Conservation (phyloP, 208 protist genomes). For the Crithidia thermophila region DNA sequence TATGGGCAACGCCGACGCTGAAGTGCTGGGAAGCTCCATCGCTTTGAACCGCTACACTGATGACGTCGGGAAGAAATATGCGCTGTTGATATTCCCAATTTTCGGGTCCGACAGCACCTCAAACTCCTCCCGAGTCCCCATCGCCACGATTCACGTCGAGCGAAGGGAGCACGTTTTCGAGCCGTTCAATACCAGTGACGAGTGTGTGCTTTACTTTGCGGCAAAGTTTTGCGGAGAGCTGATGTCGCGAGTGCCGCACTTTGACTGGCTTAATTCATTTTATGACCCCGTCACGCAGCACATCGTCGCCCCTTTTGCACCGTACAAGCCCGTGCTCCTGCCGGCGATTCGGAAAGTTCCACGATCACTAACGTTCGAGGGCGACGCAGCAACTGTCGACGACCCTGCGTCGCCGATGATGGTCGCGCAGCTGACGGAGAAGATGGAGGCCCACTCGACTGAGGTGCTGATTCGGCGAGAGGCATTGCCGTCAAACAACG, state of each 20-base stretch:
- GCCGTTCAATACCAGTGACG: conserved; percentile 67
- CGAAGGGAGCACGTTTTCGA: conserved; percentile 52
- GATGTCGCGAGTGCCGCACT: conserved; percentile 69
- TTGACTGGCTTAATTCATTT: conserved; percentile 79
- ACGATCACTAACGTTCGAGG: neutral
- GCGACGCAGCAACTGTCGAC: neutral
- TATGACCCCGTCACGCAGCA: conserved; percentile 89
- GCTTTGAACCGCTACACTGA: conserved; percentile 71
- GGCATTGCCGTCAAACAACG: conserved; percentile 32
- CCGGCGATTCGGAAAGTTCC: conserved; percentile 11
- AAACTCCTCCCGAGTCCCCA: neutral
- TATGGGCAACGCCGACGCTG: conserved; percentile 67
- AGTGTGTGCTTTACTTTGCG: conserved; percentile 62
- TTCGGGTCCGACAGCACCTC: conserved; percentile 28
- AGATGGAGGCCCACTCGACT: conserved; percentile 17
- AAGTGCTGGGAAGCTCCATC: conserved; percentile 86
- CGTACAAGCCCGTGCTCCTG: conserved; percentile 26
- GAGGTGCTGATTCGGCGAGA: conserved; percentile 65
- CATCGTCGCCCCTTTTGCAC: conserved; percentile 79
- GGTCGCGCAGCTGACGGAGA: conserved; percentile 11
- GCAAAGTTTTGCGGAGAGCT: conserved; percentile 72
- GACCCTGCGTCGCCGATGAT: neutral
- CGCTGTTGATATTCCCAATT: conserved; percentile 79
- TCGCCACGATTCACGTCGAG: conserved; percentile 79
- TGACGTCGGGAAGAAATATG: conserved; percentile 38